Evolutionary conservation across 345 rosid genomes (phyloP).

Genomic region (Dimocarpus longan): DNA sequence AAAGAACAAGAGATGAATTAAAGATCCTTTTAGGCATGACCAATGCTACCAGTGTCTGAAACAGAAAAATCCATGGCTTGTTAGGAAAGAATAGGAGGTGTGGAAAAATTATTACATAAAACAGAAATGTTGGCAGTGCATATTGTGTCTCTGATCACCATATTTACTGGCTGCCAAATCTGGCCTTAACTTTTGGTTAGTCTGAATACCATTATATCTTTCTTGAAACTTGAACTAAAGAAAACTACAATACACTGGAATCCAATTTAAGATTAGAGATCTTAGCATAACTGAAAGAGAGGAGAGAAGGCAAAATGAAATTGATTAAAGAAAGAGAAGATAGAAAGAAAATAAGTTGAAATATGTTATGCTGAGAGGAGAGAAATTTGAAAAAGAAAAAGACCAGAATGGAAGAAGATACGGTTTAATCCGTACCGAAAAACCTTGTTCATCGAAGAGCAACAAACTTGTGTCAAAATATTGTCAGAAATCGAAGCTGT

Average conservation of each 20-base stretch:
- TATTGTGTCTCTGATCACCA: no score
- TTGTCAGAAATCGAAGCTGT: not conserved
- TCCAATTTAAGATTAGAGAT: no score
- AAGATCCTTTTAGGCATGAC: not conserved
- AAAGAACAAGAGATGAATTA: not conserved
- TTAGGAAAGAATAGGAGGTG: no score
- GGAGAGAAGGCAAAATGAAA: not conserved
- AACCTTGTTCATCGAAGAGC: not conserved
- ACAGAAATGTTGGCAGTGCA: no score
- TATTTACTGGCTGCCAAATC: no score
- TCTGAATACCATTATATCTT: no score
- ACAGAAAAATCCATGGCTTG: no score
- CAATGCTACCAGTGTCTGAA: no score
- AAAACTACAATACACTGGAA: no score
- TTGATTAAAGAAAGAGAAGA: not conserved
- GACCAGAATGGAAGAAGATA: not conserved
- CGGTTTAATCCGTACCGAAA: not conserved
- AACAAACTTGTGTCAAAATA: not conserved
- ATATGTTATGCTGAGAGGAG: not conserved
- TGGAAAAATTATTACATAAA: no score
- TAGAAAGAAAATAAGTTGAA: not conserved
- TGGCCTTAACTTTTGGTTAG: no score
- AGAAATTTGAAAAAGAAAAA: not conserved
- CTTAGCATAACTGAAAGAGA: not conserved
- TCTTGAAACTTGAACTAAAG: no score